These are phyloP conservation scores for Prunus persica DNA, from an alignment of 306 rosid species.

Conservation along the genomic window Prunus_persica_NCBIv2 NC_034013.1:7910501-7911000, in stretches of 20 bases:
- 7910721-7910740: constrained; percentile 61
- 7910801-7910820: constrained; percentile 97
- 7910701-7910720: constrained; percentile 54
- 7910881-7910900: constrained; percentile 74
- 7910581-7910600: neutral
- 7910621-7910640: neutral
- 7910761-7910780: constrained; percentile 64
- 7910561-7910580: constrained; percentile 4
- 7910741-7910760: constrained; percentile 44
- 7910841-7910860: constrained; percentile 43
- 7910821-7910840: constrained; percentile 91
- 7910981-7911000: constrained; percentile 94
- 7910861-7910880: constrained; percentile 49
- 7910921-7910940: constrained; percentile 79
- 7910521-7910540: neutral
- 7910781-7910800: constrained; percentile 71
- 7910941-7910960: constrained; percentile 44
- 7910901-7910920: constrained; percentile 63
- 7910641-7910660: neutral
- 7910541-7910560: neutral
- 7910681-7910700: constrained; percentile 49
- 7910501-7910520: neutral
- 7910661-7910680: neutral
- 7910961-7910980: constrained; percentile 69
- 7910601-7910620: neutral